A percentile compares a stretch with the other conserved stretches of the same genome.
Evolutionary conservation across 129 eudicot species (phyloP).

Genomic region (Tanacetum coccineum): DNA sequence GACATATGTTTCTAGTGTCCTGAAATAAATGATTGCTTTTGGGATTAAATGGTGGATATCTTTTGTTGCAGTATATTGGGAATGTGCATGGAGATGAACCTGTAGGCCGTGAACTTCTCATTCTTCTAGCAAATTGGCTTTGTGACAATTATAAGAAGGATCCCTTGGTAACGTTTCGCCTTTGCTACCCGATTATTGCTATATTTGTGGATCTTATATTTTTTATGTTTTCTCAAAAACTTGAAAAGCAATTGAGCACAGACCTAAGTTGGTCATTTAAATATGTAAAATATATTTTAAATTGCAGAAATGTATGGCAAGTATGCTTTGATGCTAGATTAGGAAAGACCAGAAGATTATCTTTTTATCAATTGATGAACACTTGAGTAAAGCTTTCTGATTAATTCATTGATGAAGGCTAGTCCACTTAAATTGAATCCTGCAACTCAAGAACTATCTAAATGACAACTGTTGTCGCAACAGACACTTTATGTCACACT

Average conservation of each 20-base stretch:
- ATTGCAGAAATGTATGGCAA: not conserved
- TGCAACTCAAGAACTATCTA: too few species aligned
- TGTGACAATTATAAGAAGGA: slow-evolving; percentile 90
- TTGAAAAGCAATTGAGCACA: not conserved
- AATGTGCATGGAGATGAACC: slow-evolving; percentile 99
- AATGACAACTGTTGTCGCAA: too few species aligned
- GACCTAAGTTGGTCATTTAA: not conserved
- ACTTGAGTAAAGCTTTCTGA: too few species aligned
- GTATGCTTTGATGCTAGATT: not conserved
- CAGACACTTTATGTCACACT: too few species aligned
- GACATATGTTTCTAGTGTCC: slow-evolving; percentile 1
- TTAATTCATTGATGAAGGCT: too few species aligned
- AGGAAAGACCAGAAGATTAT: too few species aligned
- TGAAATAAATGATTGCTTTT: not conserved
- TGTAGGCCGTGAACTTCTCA: slow-evolving; percentile 89
- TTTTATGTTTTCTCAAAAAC: not conserved
- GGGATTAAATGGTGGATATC: slow-evolving; percentile 25
- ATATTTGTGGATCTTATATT: not conserved
- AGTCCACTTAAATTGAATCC: too few species aligned
- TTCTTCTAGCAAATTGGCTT: slow-evolving; percentile 87
- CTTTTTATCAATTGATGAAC: too few species aligned
- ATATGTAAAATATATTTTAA: too few species aligned
- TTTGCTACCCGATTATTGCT: not conserved
- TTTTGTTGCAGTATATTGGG: slow-evolving; percentile 69
- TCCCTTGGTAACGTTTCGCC: slow-evolving; percentile 57